A percentile compares a stretch with the other conserved stretches of the same genome.
Conservation (phyloP, 768 basidiomycete genomes). For the Suillus subalutaceus region DNA sequence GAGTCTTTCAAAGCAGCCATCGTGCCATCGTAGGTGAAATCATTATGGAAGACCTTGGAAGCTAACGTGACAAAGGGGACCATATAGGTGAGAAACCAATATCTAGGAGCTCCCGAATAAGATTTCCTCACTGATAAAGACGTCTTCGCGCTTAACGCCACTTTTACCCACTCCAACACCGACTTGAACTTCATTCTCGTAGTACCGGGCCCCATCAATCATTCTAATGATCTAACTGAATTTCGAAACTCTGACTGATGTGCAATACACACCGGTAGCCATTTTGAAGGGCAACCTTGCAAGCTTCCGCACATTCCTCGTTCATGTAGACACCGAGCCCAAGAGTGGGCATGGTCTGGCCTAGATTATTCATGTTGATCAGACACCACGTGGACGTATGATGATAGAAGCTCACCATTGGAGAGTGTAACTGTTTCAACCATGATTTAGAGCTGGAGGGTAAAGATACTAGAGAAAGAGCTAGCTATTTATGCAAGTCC, state of each 20-base stretch:
- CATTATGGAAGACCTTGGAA: conserved; percentile 13
- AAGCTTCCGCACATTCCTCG: conserved; percentile 14
- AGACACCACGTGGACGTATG: no score
- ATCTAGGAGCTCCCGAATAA: not conserved
- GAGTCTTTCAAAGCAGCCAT: conserved; percentile 58
- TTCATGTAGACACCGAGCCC: conserved; percentile 20
- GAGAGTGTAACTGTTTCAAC: conserved; percentile 9
- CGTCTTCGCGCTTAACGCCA: conserved; percentile 49
- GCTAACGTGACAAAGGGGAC: not conserved
- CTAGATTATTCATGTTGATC: not conserved
- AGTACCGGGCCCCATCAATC: conserved; percentile 65
- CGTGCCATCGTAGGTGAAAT: conserved; percentile 47
- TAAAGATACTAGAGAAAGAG: not conserved
- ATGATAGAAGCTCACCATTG: conserved; percentile 1
- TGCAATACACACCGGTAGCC: conserved; percentile 13
- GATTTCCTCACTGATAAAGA: conserved; percentile 58
- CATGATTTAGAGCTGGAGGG: not conserved
- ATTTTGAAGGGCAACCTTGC: conserved; percentile 13
- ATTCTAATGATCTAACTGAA: conserved; percentile 14
- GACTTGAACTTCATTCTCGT: conserved; percentile 59
- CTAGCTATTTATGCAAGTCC: not conserved
- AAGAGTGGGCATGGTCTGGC: conserved; percentile 17
- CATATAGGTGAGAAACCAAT: not conserved
- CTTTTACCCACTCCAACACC: conserved; percentile 55
- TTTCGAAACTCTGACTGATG: not conserved